Evolutionary conservation across 2,329 filamentous ascomycete genomes (phyloP).

Genomic region (Chaetomium olivaceum): DNA sequence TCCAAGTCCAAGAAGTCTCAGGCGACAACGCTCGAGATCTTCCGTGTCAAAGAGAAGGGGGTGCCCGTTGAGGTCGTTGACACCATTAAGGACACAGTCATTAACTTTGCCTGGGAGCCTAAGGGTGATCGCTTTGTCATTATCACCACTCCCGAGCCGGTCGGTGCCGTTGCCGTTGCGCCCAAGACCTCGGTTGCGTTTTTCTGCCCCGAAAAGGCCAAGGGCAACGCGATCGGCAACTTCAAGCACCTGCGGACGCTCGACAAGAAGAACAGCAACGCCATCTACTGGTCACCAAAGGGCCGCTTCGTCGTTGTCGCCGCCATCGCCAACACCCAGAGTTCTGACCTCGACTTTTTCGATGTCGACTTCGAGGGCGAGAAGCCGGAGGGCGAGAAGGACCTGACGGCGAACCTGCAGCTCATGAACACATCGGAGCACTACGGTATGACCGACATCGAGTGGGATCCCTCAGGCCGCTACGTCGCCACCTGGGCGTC

Average conservation of each 20-base stretch:
- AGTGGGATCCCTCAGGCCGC: constrained; percentile 96
- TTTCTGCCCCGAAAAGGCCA: constrained; percentile 94
- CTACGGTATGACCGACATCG: constrained; percentile 95
- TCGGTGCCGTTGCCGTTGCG: constrained; percentile 74
- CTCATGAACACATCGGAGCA: constrained; percentile 92
- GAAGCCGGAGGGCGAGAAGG: constrained; percentile 89
- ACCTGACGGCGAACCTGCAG: constrained; percentile 90
- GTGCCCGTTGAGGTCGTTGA: constrained; percentile 98
- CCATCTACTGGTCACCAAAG: constrained; percentile 97
- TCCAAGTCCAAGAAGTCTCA: constrained; percentile 99
- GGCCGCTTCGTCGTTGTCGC: constrained; percentile 94
- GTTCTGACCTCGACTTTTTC: constrained; percentile 95
- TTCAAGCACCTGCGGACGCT: constrained; percentile 95
- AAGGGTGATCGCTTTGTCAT: constrained; percentile 97
- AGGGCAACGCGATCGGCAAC: constrained; percentile 78
- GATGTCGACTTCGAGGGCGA: constrained; percentile 98
- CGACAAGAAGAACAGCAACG: constrained; percentile 99
- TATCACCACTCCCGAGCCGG: constrained; percentile 88
- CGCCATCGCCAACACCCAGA: constrained; percentile 88
- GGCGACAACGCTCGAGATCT: constrained; percentile 96
- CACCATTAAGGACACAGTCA: constrained; percentile 95
- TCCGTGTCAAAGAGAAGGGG: constrained; percentile 95
- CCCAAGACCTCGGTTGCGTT: constrained; percentile 95
- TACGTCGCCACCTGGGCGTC: constrained; percentile 93
- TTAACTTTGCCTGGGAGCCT: constrained; percentile 99